A percentile compares a stretch with the other conserved stretches of the same genome.
These are phyloP conservation scores for Discostella pseudostelligera DNA, from an alignment of 108 stramenopile species.

Conservation along the genomic window DNA sequence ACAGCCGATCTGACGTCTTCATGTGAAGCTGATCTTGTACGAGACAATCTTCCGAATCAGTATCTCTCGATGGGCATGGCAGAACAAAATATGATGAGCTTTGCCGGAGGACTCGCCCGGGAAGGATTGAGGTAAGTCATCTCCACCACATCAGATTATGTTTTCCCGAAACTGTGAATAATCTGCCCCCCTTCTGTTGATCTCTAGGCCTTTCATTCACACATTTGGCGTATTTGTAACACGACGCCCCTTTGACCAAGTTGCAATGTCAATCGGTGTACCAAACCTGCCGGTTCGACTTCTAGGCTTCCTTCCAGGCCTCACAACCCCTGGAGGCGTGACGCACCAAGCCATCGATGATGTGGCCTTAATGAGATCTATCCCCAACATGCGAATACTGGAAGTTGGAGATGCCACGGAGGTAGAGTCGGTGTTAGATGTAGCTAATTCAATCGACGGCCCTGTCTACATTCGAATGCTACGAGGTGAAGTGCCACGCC, in stretches of 20 bases:
- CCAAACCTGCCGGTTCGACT: constrained; percentile 24
- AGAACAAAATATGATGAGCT: constrained; percentile 33
- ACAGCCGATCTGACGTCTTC: constrained; percentile 32
- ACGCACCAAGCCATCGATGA: constrained; percentile 39
- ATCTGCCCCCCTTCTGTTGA: too few species aligned
- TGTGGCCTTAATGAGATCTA: constrained; percentile 17
- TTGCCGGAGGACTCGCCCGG: constrained; percentile 25
- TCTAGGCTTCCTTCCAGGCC: constrained; percentile 27
- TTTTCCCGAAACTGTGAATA: too few species aligned
- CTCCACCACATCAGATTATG: too few species aligned
- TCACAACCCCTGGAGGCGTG: constrained; percentile 30
- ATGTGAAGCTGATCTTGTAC: constrained; percentile 28
- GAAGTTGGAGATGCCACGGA: constrained; percentile 31
- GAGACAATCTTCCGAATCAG: constrained; percentile 21
- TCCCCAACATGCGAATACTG: constrained; percentile 26
- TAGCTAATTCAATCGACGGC: constrained; percentile 17
- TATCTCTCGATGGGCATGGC: constrained; percentile 30
- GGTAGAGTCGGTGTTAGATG: constrained; percentile 29
- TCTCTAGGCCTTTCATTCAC: constrained; percentile 20
- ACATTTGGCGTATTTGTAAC: constrained; percentile 34
- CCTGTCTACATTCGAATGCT: constrained; percentile 32
- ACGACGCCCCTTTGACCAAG: constrained; percentile 27
- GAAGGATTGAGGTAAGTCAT: too few species aligned
- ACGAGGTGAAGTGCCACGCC: constrained; percentile 23
- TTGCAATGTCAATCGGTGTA: constrained; percentile 27